Conservation (phyloP, 1,139 yeast genomes). For the Wickerhamomyces sp. region DNA sequence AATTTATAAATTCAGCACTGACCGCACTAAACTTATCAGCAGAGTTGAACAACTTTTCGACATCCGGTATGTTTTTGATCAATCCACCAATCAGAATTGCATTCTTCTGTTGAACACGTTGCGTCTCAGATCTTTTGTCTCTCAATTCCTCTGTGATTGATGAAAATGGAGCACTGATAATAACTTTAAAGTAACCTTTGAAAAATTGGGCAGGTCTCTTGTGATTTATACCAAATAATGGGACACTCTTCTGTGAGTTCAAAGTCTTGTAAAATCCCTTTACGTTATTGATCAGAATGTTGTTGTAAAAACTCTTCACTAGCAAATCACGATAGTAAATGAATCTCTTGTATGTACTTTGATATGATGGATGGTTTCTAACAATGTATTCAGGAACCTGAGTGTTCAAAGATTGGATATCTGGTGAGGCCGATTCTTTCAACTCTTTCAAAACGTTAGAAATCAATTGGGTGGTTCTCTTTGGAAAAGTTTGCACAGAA, state of each 20-base stretch:
- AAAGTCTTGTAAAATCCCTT: slow-evolving; percentile 18
- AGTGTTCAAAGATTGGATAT: slow-evolving; percentile 7
- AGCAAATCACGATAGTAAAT: slow-evolving; percentile 10
- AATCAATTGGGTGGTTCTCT: slow-evolving; percentile 13
- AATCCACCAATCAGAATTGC: slow-evolving; percentile 32
- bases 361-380: slow-evolving; percentile 7
- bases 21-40: not conserved
- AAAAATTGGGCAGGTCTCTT: slow-evolving; percentile 1
- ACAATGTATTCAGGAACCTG: slow-evolving; percentile 10
- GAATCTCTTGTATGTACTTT: slow-evolving; percentile 9
- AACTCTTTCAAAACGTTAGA: slow-evolving; percentile 19
- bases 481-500: slow-evolving; percentile 31
- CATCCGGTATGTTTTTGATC: slow-evolving; percentile 27
- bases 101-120: slow-evolving; percentile 23
- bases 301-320: slow-evolving; percentile 14
- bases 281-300: slow-evolving; percentile 16
- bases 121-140: slow-evolving; percentile 21
- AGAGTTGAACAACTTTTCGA: slow-evolving; percentile 2
- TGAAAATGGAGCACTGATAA: slow-evolving; percentile 31
- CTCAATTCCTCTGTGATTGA: slow-evolving; percentile 27
- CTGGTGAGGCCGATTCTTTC: slow-evolving; percentile 9
- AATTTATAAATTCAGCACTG: not conserved
- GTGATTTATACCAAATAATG: slow-evolving; percentile 3
- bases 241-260: slow-evolving; percentile 8
- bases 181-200: slow-evolving; percentile 21